phyloP scores from a whole-genome alignment of 192 early-diverging fungal species.

The Coemansia javaensis region DNA sequence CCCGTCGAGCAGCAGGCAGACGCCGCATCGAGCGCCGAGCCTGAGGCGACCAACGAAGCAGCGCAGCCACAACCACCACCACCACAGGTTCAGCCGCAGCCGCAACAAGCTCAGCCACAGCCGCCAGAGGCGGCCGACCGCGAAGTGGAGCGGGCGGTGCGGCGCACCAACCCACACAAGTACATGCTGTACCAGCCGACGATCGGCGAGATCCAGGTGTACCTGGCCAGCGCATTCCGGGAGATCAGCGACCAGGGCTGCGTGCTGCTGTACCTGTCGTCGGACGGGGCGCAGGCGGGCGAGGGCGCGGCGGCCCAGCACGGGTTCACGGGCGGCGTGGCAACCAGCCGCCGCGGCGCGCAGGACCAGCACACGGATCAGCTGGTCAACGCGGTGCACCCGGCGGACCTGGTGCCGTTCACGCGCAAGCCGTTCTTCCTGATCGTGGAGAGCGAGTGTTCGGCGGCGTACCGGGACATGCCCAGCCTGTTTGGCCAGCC shows the following conservation, averaged over 20 bases:
- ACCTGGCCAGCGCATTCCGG: slow-evolving; percentile 85
- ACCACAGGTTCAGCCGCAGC: too few relatives aligned
- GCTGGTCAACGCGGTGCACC: slow-evolving; percentile 77
- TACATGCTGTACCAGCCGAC: slow-evolving; percentile 90
- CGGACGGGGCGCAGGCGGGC: slow-evolving; percentile 60
- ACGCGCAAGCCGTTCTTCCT: slow-evolving; percentile 93
- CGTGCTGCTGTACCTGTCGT: slow-evolving; percentile 84
- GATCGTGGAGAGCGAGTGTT: slow-evolving; percentile 90
- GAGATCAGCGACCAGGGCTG: slow-evolving; percentile 85
- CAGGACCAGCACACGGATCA: slow-evolving; percentile 32
- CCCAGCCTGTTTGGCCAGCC: slow-evolving; percentile 85
- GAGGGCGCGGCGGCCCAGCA: slow-evolving; percentile 1
- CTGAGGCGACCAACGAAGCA: slow-evolving; percentile 1
- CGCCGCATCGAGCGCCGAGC: slow-evolving; percentile 12
- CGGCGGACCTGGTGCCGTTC: slow-evolving; percentile 87
- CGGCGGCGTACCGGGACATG: slow-evolving; percentile 77
- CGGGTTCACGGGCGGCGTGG: slow-evolving; percentile 44
- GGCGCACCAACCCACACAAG: slow-evolving; percentile 78
- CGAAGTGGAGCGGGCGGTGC: slow-evolving; percentile 21
- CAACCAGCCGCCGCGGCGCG: slow-evolving; percentile 37
- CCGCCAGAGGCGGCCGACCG: slow-evolving; percentile 5
- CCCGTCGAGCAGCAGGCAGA: slow-evolving; percentile 3
- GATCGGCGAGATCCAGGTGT: slow-evolving; percentile 85
- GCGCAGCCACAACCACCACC: not conserved
- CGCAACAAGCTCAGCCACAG: too few relatives aligned